These are phyloP conservation scores for Allium sativum DNA, from an alignment of 106 monocot species.

Conservation along the genomic window DNA sequence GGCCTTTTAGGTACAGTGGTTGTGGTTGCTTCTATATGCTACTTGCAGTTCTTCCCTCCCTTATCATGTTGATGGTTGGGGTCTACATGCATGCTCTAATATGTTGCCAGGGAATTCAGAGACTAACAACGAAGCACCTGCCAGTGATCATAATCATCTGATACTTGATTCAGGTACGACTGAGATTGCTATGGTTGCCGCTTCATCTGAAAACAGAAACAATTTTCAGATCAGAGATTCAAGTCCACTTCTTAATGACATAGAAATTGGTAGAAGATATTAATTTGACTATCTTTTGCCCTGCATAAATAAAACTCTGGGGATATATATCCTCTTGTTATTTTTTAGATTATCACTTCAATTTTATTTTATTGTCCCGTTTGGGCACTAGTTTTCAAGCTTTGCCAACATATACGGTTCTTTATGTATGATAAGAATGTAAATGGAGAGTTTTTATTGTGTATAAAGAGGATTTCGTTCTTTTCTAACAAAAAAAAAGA, in stretches of 20 bases:
- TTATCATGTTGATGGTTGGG: constrained; percentile 35
- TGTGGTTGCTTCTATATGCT: constrained; percentile 34
- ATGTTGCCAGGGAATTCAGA: constrained; percentile 14
- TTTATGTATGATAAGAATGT: not conserved
- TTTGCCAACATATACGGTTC: not conserved
- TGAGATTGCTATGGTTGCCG: constrained; percentile 14
- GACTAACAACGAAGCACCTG: constrained; percentile 7
- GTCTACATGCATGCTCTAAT: constrained; percentile 29
- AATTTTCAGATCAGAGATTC: constrained; percentile 9
- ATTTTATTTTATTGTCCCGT: no score
- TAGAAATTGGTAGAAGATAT: constrained; percentile 22
- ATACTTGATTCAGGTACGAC: constrained; percentile 5
- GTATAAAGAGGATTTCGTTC: not conserved
- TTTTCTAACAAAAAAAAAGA: no score
- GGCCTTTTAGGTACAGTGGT: constrained; percentile 31
- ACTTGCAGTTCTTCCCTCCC: constrained; percentile 45
- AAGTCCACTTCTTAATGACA: constrained; percentile 20
- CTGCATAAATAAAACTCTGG: not conserved
- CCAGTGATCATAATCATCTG: not conserved
- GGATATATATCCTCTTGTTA: no score
- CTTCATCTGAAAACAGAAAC: constrained; percentile 3
- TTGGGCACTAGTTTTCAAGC: no score
- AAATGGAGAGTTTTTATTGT: not conserved
- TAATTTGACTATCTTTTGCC: constrained; percentile 1
- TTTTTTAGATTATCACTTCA: no score